Base-by-base conservation (phyloP, 768 basidiomycete species). In the Mycena galericulata region DNA sequence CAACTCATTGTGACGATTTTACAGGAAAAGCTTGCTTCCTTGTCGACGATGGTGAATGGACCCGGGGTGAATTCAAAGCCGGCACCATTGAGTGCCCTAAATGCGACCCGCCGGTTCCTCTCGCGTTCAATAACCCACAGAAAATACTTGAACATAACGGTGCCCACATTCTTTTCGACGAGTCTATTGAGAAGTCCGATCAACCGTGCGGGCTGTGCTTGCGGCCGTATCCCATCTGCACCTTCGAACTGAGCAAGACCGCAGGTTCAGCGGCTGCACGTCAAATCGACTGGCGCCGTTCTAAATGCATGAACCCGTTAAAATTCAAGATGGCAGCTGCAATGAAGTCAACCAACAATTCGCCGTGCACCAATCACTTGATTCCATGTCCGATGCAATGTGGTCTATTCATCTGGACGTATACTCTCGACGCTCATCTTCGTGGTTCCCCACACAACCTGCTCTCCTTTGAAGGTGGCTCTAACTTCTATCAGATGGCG, bases 191-290 rank as follows among this genome's bases (percentile, higher is more conserved):
- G 22, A 22, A 18, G 7, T 26, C 54, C 2, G 63, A 36, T 4
- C 51, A 75, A 34, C 75, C 73, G 14, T 75, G 75, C 40, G 73
- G 75, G 5, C 43, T 76, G 1, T 76, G 74, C 30, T 62, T 76
- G 8, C 65, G 70, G 3, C 73, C 73, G 2, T 62, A 47, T 1
- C 63, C 58, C 7, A 36, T 69, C n/a, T 75, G 74, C 56, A 38
- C 30, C 5, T 70, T 76, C 54, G 41, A 62, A n/a, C 46, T 76
- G 14, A 59, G 18, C 5, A 74, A 67, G 56, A 56, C 50, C 15
- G 63, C 61, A 20, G 74, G 73, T 3, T 55, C 67, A 3, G 41
- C n/a, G 1, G 14, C 65, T 14, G 57, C 26, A 1, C 59, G 59
- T 1, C 65, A 67, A 43, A 24, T 61, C 11, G 58, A 67, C 27